Conservation (phyloP, 805 yeast genomes). For the Sungouiella blattae region DNA sequence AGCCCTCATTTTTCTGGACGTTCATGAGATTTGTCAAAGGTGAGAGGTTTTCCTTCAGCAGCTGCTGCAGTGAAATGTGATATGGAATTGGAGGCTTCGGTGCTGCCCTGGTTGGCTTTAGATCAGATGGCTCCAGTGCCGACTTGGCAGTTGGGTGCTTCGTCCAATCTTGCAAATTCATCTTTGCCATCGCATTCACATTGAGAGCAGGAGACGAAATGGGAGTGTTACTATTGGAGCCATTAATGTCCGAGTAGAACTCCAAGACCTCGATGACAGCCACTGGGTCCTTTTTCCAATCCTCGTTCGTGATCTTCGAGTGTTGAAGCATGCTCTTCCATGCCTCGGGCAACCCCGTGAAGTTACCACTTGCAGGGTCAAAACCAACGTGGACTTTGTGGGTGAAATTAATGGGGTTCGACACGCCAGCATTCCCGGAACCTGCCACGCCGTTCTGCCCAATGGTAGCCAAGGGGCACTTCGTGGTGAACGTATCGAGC, state of each 20-base stretch:
- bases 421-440: constrained; percentile 51
- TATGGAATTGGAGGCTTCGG: constrained; percentile 45
- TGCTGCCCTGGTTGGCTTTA: constrained; percentile 38
- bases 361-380: constrained; percentile 68
- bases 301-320: constrained; percentile 59
- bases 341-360: constrained; percentile 55
- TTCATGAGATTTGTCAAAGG: constrained; percentile 34
- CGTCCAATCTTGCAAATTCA: constrained; percentile 43
- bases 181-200: constrained; percentile 13
- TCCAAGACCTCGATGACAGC: constrained; percentile 62
- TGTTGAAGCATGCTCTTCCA: constrained; percentile 56
- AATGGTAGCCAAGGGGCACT: constrained; percentile 59
- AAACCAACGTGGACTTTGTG: constrained; percentile 90
- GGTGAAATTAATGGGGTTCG: constrained; percentile 90
- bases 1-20: constrained; percentile 18
- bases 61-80: constrained; percentile 26
- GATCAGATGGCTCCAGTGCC: constrained; percentile 9
- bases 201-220: constrained; percentile 23
- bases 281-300: constrained; percentile 60
- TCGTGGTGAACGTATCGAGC: constrained; percentile 83
- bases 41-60: constrained; percentile 17
- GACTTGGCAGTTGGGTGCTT: constrained; percentile 22
- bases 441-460: constrained; percentile 21
- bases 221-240: constrained; percentile 36
- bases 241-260: constrained; percentile 48